Evolutionary conservation across 2,329 filamentous ascomycete genomes (phyloP).

Genomic region (Trichoderma lentiforme): DNA sequence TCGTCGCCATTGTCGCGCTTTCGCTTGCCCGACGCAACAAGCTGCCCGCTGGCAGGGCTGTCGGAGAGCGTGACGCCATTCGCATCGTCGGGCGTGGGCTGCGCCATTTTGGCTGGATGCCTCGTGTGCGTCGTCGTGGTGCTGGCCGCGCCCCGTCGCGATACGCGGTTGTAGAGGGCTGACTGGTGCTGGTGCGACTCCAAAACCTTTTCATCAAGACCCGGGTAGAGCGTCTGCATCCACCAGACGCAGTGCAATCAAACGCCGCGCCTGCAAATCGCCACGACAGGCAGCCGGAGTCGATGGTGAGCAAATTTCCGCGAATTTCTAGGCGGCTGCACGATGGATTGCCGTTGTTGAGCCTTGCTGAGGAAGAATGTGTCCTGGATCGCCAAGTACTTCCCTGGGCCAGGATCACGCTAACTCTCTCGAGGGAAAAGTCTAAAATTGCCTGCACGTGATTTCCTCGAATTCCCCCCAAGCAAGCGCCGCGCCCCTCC

Average conservation of each 20-base stretch:
- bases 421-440: slow-evolving; percentile 30
- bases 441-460: slow-evolving; percentile 34
- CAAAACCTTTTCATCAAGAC: slow-evolving; percentile 37
- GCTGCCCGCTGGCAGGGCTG: slow-evolving; percentile 29
- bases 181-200: slow-evolving; percentile 43
- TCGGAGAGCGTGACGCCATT: slow-evolving; percentile 42
- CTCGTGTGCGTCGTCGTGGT: slow-evolving; percentile 22
- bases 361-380: slow-evolving; percentile 37
- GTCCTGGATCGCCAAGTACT: slow-evolving; percentile 35
- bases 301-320: slow-evolving; percentile 21
- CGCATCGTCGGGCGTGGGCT: slow-evolving; percentile 37
- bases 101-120: slow-evolving; percentile 38
- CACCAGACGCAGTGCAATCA: slow-evolving; percentile 32
- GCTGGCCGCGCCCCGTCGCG: slow-evolving; percentile 39
- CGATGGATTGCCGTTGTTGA: slow-evolving; percentile 30
- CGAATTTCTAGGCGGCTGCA: slow-evolving; percentile 25
- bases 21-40: slow-evolving; percentile 48
- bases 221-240: slow-evolving; percentile 32
- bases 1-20: slow-evolving; percentile 53
- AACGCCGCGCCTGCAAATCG: slow-evolving; percentile 24
- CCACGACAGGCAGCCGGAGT: slow-evolving; percentile 17
- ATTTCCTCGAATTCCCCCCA: slow-evolving; percentile 20
- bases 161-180: slow-evolving; percentile 38
- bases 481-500: neutral
- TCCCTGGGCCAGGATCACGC: slow-evolving; percentile 25